A percentile compares a stretch with the other conserved stretches of the same genome.
phyloP scores from a whole-genome alignment of 2,329 filamentous ascomycete genomes.

The Microcyclospora tardicrescens region DNA sequence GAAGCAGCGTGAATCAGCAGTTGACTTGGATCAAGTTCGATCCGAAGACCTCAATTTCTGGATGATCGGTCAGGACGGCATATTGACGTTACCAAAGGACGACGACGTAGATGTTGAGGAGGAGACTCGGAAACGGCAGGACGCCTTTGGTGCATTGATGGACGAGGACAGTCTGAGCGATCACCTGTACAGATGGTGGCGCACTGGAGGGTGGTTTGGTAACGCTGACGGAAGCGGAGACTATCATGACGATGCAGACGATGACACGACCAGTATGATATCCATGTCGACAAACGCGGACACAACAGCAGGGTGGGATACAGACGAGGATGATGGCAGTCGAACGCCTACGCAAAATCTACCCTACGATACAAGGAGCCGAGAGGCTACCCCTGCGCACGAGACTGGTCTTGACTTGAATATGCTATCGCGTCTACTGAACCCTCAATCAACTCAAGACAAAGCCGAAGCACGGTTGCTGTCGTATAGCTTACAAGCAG shows the following conservation, averaged over 20 bases:
- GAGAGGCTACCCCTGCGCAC: conserved; percentile 44
- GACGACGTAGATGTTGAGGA: conserved; percentile 44
- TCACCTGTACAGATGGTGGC: conserved; percentile 75
- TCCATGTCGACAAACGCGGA: conserved; percentile 44
- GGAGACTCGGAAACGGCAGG: conserved; percentile 36
- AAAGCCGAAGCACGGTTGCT: conserved; percentile 69
- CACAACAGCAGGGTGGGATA: conserved; percentile 28
- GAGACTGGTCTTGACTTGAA: conserved; percentile 24
- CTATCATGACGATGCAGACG: conserved; percentile 48
- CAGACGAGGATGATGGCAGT: conserved; percentile 40
- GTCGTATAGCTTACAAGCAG: conserved; percentile 61
- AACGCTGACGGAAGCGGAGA: conserved; percentile 68
- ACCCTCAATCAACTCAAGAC: conserved; percentile 66
- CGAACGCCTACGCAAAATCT: conserved; percentile 62
- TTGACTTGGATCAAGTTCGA: conserved; percentile 6
- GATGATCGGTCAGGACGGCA: conserved; percentile 41
- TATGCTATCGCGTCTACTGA: conserved; percentile 62
- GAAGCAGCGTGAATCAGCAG: conserved; percentile 2
- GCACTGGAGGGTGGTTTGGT: conserved; percentile 72
- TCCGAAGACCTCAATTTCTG: conserved; percentile 35
- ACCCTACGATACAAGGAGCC: conserved; percentile 30
- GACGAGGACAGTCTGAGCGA: conserved; percentile 45
- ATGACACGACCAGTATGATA: conserved; percentile 70
- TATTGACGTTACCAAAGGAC: conserved; percentile 70
- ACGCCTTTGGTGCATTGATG: conserved; percentile 11